These are phyloP conservation scores for Paramyrothecium sp. DNA, from an alignment of 2,329 filamentous ascomycete species.

Conservation along the genomic window DNA sequence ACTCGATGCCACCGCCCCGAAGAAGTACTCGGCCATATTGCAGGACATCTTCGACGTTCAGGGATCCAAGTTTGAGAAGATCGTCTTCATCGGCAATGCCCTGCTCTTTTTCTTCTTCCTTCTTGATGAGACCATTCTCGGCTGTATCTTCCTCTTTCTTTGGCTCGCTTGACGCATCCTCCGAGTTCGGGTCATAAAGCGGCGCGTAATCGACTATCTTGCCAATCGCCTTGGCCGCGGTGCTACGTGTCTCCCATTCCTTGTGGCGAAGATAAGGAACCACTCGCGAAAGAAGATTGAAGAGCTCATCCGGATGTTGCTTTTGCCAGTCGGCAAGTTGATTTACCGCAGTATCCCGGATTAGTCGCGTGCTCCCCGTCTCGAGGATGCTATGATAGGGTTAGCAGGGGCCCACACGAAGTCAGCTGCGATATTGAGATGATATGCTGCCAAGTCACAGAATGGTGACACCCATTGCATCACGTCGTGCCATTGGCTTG, in stretches of 20 bases:
- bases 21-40: slow-evolving; percentile 81
- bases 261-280: slow-evolving; percentile 95
- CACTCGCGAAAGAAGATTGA: slow-evolving; percentile 89
- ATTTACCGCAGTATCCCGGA: slow-evolving; percentile 94
- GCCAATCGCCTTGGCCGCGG: slow-evolving; percentile 89
- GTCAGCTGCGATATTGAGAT: too few species aligned
- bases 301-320: slow-evolving; percentile 94
- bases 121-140: slow-evolving; percentile 50
- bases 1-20: slow-evolving; percentile 84
- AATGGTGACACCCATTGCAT: too few species aligned
- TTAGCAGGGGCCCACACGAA: background rate
- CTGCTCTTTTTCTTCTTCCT: slow-evolving; percentile 55
- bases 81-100: slow-evolving; percentile 54
- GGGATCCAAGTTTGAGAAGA: slow-evolving; percentile 64
- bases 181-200: slow-evolving; percentile 81
- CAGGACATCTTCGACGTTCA: slow-evolving; percentile 79
- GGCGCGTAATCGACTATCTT: slow-evolving; percentile 91
- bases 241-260: slow-evolving; percentile 94
- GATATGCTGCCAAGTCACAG: too few species aligned
- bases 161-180: slow-evolving; percentile 51
- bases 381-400: slow-evolving; percentile 72
- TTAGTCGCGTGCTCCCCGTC: slow-evolving; percentile 93
- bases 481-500: too few species aligned
- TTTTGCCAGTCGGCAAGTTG: slow-evolving; percentile 98
- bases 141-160: slow-evolving; percentile 36